These are phyloP conservation scores for Saccharomycopsis vini DNA, from an alignment of 805 yeast genomes.

Conservation along the genomic window DNA sequence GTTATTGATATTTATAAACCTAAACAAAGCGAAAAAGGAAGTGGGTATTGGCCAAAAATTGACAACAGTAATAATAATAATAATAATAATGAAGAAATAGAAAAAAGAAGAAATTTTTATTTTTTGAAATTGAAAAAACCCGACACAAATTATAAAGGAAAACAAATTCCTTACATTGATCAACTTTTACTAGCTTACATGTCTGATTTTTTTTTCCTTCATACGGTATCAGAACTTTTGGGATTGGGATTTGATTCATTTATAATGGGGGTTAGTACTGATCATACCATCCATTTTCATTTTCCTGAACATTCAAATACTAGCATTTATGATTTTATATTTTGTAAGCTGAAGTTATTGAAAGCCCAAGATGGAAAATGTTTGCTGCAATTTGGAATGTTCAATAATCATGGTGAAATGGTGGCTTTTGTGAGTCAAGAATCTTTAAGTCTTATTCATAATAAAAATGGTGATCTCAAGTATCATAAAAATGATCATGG, in stretches of 20 bases:
- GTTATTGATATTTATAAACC: not conserved
- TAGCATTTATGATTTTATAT: slow-evolving; percentile 2
- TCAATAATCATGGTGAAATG: slow-evolving; percentile 5
- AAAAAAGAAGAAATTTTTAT: not conserved
- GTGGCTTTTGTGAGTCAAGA: not conserved
- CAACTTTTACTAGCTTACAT: slow-evolving; percentile 5
- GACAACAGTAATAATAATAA: not conserved
- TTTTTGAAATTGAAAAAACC: not conserved
- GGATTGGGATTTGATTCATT: slow-evolving; percentile 1
- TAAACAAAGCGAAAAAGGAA: not conserved
- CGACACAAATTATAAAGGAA: not conserved
- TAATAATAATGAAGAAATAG: too few relatives aligned
- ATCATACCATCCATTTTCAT: slow-evolving; percentile 9
- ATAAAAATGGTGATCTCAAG: not conserved
- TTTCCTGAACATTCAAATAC: too few relatives aligned
- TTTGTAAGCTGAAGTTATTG: not conserved
- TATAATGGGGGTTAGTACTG: slow-evolving; percentile 1
- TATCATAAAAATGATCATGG: not conserved
- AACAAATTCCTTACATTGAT: slow-evolving; percentile 1
- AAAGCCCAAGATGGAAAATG: slow-evolving; percentile 3
- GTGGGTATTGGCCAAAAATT: not conserved
- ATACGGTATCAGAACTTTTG: not conserved
- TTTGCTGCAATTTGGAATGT: not conserved
- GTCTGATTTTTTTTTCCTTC: slow-evolving; percentile 4
- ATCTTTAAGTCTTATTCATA: slow-evolving; percentile 1